Conservation (phyloP, 2,329 filamentous ascomycete species). For the Akanthomyces muscarius region DNA sequence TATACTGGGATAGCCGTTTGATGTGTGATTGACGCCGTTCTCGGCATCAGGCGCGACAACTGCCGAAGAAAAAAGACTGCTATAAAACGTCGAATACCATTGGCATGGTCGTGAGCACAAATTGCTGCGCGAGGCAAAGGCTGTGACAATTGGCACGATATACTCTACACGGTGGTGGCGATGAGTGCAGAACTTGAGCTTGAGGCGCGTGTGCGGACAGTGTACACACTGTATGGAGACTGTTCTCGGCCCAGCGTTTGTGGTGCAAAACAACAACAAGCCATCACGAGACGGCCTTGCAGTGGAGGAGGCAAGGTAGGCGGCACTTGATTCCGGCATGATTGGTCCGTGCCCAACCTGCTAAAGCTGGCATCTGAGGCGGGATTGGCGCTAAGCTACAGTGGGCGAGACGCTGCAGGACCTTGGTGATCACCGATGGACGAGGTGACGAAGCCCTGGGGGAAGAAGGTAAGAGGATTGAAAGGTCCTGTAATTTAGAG, state of each 20-base stretch:
- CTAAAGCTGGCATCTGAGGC: not conserved
- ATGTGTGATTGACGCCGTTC: not conserved
- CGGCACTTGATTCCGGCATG: not conserved
- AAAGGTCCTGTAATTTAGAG: no score
- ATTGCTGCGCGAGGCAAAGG: not conserved
- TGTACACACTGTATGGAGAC: constrained; percentile 8
- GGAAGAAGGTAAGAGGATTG: no score
- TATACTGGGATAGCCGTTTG: not conserved
- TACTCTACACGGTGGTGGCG: not conserved
- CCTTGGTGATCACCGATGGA: no score
- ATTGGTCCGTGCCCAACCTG: not conserved
- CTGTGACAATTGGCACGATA: not conserved
- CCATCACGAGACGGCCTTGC: not conserved
- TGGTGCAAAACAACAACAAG: constrained; percentile 11
- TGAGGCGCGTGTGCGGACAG: constrained; percentile 1
- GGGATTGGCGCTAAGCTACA: not conserved
- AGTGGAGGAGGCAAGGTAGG: not conserved
- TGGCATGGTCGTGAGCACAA: not conserved
- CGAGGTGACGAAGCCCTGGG: no score
- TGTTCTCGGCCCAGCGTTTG: not conserved
- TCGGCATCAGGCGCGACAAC: not conserved
- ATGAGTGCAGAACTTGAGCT: constrained; percentile 1
- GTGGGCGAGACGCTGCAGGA: not conserved
- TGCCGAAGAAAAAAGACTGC: not conserved
- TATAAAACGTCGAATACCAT: not conserved